phyloP scores from a whole-genome alignment of 2,329 filamentous ascomycete species.

The Colletotrichum brevisporum region DNA sequence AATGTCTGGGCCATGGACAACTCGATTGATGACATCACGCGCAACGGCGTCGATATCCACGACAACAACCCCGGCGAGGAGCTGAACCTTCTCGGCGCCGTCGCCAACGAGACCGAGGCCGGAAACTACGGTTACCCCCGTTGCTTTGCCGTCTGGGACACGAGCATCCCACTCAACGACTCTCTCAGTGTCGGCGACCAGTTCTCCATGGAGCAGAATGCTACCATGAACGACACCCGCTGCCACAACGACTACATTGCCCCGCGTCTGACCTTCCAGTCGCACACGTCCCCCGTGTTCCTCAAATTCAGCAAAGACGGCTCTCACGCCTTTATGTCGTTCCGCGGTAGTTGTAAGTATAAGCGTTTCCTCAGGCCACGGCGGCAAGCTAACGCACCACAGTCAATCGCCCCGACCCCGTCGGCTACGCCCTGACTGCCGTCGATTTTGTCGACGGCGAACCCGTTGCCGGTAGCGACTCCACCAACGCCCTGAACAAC shows the following conservation, averaged over 20 bases:
- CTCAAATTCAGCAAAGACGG: constrained; percentile 75
- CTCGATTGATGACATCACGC: constrained; percentile 74
- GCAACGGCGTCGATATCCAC: constrained; percentile 73
- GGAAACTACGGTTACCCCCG: constrained; percentile 47
- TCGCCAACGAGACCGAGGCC: constrained; percentile 54
- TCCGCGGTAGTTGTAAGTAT: constrained; percentile 84
- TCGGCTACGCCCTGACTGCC: constrained; percentile 62
- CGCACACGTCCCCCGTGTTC: constrained; percentile 80
- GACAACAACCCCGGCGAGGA: constrained; percentile 81
- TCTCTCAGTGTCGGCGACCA: constrained; percentile 63
- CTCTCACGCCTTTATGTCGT: constrained; percentile 74
- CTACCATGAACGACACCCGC: constrained; percentile 56
- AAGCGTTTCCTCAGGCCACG: too few species aligned
- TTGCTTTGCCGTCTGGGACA: constrained; percentile 75
- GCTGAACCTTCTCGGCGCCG: constrained; percentile 78
- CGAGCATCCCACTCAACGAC: constrained; percentile 58
- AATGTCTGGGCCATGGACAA: constrained; percentile 77
- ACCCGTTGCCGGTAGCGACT: constrained; percentile 56
- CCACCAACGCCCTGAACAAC: constrained; percentile 62
- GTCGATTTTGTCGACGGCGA: constrained; percentile 59
- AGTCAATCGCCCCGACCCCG: constrained; percentile 59
- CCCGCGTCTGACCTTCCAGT: constrained; percentile 70
- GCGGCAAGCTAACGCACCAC: neutral
- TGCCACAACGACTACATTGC: constrained; percentile 60
- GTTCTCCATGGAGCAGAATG: constrained; percentile 58